phyloP scores from a whole-genome alignment of 192 early-diverging fungal species.

The Coemansia nantahalensis region DNA sequence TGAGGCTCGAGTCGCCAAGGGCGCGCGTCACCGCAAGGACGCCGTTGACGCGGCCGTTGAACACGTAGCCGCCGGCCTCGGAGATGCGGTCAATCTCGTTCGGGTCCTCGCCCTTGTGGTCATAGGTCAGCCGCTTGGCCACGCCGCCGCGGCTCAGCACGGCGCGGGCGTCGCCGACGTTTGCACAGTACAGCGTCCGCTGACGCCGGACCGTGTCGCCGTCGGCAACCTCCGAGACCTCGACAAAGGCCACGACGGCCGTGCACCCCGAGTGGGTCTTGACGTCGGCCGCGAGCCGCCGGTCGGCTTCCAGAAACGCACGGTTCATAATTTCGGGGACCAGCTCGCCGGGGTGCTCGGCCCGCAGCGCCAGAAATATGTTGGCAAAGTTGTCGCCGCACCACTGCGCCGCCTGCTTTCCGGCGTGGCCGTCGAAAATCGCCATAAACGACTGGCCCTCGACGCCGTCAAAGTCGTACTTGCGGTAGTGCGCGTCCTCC shows the following conservation, averaged over 20 bases:
- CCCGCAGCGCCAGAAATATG: slow-evolving; percentile 64
- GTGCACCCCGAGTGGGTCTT: slow-evolving; percentile 89
- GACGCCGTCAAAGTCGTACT: slow-evolving; percentile 79
- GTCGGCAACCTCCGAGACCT: slow-evolving; percentile 16
- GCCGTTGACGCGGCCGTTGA: slow-evolving; percentile 97
- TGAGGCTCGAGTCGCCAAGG: slow-evolving; percentile 93
- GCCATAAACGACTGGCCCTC: slow-evolving; percentile 87
- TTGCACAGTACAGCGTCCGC: slow-evolving; percentile 80
- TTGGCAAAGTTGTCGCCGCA: slow-evolving; percentile 85
- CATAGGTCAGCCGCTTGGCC: slow-evolving; percentile 89
- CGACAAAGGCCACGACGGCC: slow-evolving; percentile 77
- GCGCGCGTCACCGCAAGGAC: slow-evolving; percentile 95
- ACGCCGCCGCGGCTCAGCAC: slow-evolving; percentile 83
- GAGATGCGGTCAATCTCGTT: slow-evolving; percentile 87
- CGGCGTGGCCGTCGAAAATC: slow-evolving; percentile 97
- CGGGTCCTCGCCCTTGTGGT: slow-evolving; percentile 95
- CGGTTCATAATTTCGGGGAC: slow-evolving; percentile 81
- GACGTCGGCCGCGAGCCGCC: slow-evolving; percentile 71
- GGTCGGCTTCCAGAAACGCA: slow-evolving; percentile 80
- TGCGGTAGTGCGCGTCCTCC: slow-evolving; percentile 94
- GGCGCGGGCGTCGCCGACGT: slow-evolving; percentile 96
- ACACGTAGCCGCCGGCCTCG: slow-evolving; percentile 93
- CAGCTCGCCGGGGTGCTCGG: slow-evolving; percentile 54
- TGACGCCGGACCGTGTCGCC: slow-evolving; percentile 11
- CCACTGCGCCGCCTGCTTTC: slow-evolving; percentile 92